These are phyloP conservation scores for Alternaria sp. DNA, from an alignment of 2,329 filamentous ascomycete genomes.

Conservation along the genomic window DNA sequence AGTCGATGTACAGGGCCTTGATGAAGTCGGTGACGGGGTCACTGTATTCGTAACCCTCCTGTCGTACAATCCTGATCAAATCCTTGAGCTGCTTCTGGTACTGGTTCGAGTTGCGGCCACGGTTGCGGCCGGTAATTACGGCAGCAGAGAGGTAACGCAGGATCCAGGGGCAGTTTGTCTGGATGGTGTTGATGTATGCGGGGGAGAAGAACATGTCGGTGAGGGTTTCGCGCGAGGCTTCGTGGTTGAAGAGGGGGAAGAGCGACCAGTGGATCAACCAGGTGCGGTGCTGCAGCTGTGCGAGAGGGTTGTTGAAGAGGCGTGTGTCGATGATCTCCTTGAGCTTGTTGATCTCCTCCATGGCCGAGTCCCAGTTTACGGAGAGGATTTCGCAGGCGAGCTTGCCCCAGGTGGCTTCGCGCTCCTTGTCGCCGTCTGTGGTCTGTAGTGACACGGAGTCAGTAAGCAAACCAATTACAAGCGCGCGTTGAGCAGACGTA, in stretches of 20 bases:
- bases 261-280: slow-evolving; percentile 99
- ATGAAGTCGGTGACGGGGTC: slow-evolving; percentile 97
- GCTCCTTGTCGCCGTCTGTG: slow-evolving; percentile 97
- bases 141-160: slow-evolving; percentile 92
- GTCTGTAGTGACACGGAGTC: slow-evolving; percentile 58
- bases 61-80: slow-evolving; percentile 90
- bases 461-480: background rate
- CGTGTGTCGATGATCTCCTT: slow-evolving; percentile 86
- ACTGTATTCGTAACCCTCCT: slow-evolving; percentile 97
- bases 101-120: slow-evolving; percentile 79
- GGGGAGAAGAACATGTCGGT: slow-evolving; percentile 98
- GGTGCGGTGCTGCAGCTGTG: slow-evolving; percentile 94
- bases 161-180: slow-evolving; percentile 96
- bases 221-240: slow-evolving; percentile 86
- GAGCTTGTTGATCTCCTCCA: slow-evolving; percentile 72
- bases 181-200: slow-evolving; percentile 99
- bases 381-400: slow-evolving; percentile 94
- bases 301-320: slow-evolving; percentile 94
- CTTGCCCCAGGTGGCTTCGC: slow-evolving; percentile 96
- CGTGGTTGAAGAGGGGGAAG: slow-evolving; percentile 99
- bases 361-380: slow-evolving; percentile 90
- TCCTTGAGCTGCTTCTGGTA: slow-evolving; percentile 99
- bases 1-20: slow-evolving; percentile 93
- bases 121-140: slow-evolving; percentile 84
- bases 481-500: slow-evolving; percentile 25